Base-by-base conservation (phyloP, 805 yeast species). In the Candida berthetii region DNA sequence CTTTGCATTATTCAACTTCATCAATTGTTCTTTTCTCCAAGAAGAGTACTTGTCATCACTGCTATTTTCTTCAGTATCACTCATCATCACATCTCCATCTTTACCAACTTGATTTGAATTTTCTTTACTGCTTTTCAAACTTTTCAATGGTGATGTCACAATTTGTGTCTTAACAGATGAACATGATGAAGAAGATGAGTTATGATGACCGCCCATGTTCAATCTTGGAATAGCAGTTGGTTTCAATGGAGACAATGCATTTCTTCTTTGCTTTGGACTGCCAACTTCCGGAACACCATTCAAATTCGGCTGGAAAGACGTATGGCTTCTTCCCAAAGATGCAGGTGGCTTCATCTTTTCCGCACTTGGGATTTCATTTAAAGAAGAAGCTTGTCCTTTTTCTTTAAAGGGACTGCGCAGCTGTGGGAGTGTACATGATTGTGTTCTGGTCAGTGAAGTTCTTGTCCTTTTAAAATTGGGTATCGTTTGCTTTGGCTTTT, bases 1-100 rank as follows among this genome's bases (percentile, higher is more conserved):
- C 16, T 41, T 24, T 4, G 46, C 35, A 14, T 39, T 42, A 25
- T 56, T 55, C 42, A 56, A 40, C 36, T 55, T 56, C 38, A 45
- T 43, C 35, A 56, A 42, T 41, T 55, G 60, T 25, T 55, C 56
- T 32, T 47, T 43, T 41, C 61, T 50, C 61, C 60, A 56, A 10
- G 35, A 42, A 3, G 53, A 50, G 18, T 55, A 56, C 9, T 48
- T 48, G 18, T 33, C 40, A 27, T 45, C 37, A 3, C 33, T 38
- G 7, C 25, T 42, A 18, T 47, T 48, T 22, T 45, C 42, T 19
- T 52, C 53, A 11, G 11, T 36, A n/a, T 36, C 38, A 25, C n/a
- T 16, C 11, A 15, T 18, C 11, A 2, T 16, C 43, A 44, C 28
- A 37, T 44, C 10, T 37, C 24, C 8, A 41, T 14, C 9, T 31